phyloP scores from a whole-genome alignment of 768 basidiomycete species.

The Boletus tomentosulus region DNA sequence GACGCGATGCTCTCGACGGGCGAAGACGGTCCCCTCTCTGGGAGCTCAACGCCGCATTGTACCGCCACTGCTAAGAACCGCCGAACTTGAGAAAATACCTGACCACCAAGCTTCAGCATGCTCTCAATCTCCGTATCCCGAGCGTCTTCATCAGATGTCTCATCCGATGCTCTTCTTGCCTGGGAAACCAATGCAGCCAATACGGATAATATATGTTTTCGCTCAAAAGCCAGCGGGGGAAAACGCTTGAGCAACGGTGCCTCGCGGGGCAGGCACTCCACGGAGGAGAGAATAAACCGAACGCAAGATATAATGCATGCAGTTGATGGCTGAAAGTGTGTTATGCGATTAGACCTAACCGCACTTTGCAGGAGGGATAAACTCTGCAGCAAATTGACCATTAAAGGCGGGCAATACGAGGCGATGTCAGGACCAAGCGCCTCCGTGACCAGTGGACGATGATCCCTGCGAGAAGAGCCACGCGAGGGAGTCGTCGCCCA shows the following conservation, averaged over 20 bases:
- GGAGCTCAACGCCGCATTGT: slow-evolving; percentile 70
- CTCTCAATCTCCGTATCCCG: slow-evolving; percentile 57
- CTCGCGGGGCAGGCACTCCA: slow-evolving; percentile 82
- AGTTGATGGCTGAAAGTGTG: slow-evolving; percentile 91
- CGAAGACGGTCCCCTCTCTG: slow-evolving; percentile 41
- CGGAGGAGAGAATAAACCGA: slow-evolving; percentile 76
- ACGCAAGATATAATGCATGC: slow-evolving; percentile 95
- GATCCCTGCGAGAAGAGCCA: slow-evolving; percentile 35
- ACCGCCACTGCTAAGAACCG: slow-evolving; percentile 74
- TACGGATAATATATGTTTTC: slow-evolving; percentile 76
- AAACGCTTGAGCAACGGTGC: slow-evolving; percentile 65
- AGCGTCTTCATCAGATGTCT: slow-evolving; percentile 41
- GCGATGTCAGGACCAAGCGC: slow-evolving; percentile 48
- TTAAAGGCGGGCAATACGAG: slow-evolving; percentile 70
- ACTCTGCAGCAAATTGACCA: slow-evolving; percentile 81
- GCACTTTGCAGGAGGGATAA: slow-evolving; percentile 83
- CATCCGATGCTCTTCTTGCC: slow-evolving; percentile 60
- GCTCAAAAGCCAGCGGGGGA: slow-evolving; percentile 65
- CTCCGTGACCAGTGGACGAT: slow-evolving; percentile 43
- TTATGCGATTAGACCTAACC: slow-evolving; percentile 66
- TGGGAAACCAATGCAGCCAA: slow-evolving; percentile 81
- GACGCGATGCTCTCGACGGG: slow-evolving; percentile 17
- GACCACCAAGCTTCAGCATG: slow-evolving; percentile 79
- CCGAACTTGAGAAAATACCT: slow-evolving; percentile 77
- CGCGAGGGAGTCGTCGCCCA: slow-evolving; percentile 48